phyloP scores from a whole-genome alignment of 495 filamentous ascomycete genomes.

The Hyaloscypha finlandica region DNA sequence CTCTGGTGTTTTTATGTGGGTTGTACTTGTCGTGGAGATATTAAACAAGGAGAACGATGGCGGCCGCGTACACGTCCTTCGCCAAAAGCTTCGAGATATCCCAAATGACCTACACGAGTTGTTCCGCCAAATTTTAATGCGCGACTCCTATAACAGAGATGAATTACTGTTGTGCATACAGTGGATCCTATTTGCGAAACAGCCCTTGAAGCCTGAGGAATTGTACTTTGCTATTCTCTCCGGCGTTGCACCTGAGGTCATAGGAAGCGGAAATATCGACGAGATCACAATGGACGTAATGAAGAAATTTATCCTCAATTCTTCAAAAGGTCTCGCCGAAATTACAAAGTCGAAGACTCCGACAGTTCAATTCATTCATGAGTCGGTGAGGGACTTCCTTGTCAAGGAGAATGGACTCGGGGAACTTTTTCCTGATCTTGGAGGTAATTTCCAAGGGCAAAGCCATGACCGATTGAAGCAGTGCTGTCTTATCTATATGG shows the following conservation, averaged over 20 bases:
- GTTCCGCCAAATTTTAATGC: slow-evolving; percentile 30
- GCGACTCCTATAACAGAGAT: slow-evolving; percentile 1
- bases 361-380: slow-evolving; percentile 43
- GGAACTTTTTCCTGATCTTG: slow-evolving; percentile 22
- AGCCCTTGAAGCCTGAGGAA: slow-evolving; percentile 34
- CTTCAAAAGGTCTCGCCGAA: slow-evolving; percentile 38
- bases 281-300: slow-evolving; percentile 23
- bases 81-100: slow-evolving; percentile 21
- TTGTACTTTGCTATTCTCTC: slow-evolving; percentile 34
- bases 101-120: slow-evolving; percentile 33
- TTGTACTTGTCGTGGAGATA: slow-evolving; percentile 32
- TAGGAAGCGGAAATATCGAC: slow-evolving; percentile 23
- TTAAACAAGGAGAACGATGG: slow-evolving; percentile 22
- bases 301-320: slow-evolving; percentile 31
- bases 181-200: slow-evolving; percentile 37
- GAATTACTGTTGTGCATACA: slow-evolving; percentile 34
- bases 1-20: slow-evolving; percentile 27
- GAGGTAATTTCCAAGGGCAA: slow-evolving; percentile 23
- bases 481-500: slow-evolving; percentile 34
- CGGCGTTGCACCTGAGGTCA: slow-evolving; percentile 26
- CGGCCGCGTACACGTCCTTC: slow-evolving; percentile 15
- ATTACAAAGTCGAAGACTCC: slow-evolving; percentile 20
- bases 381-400: slow-evolving; percentile 42
- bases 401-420: slow-evolving; percentile 26
- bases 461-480: slow-evolving; percentile 39